These are phyloP conservation scores for Kodamaea sp. DNA, from an alignment of 1,139 yeast genomes.

Conservation along the genomic window DNA sequence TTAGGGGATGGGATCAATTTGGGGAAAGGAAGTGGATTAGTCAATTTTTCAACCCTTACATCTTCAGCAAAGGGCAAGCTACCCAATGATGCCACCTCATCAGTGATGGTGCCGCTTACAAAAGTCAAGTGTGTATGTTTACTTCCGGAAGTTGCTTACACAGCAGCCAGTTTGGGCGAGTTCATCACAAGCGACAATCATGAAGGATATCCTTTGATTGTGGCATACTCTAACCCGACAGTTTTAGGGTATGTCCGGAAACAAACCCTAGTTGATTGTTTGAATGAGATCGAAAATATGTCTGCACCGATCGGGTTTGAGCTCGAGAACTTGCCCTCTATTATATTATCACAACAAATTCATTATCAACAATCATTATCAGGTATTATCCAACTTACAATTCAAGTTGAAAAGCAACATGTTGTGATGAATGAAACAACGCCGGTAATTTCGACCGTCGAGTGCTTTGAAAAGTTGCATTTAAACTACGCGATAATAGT, in stretches of 20 bases:
- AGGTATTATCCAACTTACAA: conserved; percentile 39
- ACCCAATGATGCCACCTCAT: conserved; percentile 31
- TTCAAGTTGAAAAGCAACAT: conserved; percentile 77
- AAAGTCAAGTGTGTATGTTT: conserved; percentile 28
- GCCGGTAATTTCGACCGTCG: conserved; percentile 35
- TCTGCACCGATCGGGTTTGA: conserved; percentile 23
- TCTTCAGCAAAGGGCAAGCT: conserved; percentile 27
- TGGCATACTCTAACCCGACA: conserved; percentile 24
- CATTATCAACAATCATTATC: conserved; percentile 21
- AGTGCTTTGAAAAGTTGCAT: conserved; percentile 40
- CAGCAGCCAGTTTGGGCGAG: conserved; percentile 16
- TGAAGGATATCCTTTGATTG: conserved; percentile 43
- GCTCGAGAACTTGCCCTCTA: conserved; percentile 17
- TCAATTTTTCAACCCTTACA: conserved; percentile 32
- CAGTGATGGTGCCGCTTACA: conserved; percentile 33
- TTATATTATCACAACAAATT: conserved; percentile 24
- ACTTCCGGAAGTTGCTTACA: conserved; percentile 28
- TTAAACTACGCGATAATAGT: conserved; percentile 35
- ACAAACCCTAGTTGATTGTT: conserved; percentile 18
- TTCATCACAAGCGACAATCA: conserved; percentile 33
- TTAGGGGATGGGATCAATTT: conserved; percentile 18
- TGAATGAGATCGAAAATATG: conserved; percentile 13
- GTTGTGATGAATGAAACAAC: conserved; percentile 47
- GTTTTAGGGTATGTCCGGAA: conserved; percentile 38
- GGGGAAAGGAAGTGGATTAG: conserved; percentile 43